phyloP scores from a whole-genome alignment of 208 protist genomes.

The Kentomonas sorsogonicus region DNA sequence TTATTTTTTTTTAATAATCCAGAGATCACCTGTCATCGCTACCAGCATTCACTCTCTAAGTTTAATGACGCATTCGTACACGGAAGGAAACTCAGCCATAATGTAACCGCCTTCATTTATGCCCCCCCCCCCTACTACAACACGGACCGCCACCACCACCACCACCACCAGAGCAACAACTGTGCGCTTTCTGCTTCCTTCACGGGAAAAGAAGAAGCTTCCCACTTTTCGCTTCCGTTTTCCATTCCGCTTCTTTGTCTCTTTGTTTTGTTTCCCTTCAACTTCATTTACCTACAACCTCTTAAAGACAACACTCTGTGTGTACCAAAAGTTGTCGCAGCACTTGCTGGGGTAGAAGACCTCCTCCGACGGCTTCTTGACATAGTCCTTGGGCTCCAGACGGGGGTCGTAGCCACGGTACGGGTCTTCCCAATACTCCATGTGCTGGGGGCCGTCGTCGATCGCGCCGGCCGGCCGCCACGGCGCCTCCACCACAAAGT shows the following conservation, averaged over 20 bases:
- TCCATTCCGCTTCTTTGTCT: neutral
- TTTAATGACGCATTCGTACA: too few relatives aligned
- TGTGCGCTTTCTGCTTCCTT: too few relatives aligned
- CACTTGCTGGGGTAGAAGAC: constrained; percentile 58
- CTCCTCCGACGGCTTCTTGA: constrained; percentile 55
- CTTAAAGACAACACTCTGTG: constrained; percentile 85
- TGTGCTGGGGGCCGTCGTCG: constrained; percentile 48
- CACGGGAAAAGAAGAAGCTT: too few relatives aligned
- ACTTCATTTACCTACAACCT: constrained; percentile 37
- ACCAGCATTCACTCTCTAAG: too few relatives aligned
- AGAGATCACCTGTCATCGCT: too few relatives aligned
- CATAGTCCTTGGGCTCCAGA: constrained; percentile 62
- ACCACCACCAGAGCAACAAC: too few relatives aligned
- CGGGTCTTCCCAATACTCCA: constrained; percentile 88
- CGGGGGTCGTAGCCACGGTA: constrained; percentile 79
- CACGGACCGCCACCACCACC: too few relatives aligned
- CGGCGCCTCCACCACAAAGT: constrained; percentile 54
- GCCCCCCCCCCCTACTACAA: too few relatives aligned
- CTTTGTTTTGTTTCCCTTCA: neutral
- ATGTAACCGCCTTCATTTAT: too few relatives aligned
- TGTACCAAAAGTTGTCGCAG: constrained; percentile 82
- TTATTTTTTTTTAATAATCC: too few relatives aligned
- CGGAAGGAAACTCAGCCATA: too few relatives aligned
- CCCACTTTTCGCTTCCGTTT: too few relatives aligned
- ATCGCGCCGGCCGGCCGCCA: constrained; percentile 78